These are phyloP conservation scores for Cupressus sempervirens DNA, from an alignment of 75 land plant genomes.

Conservation along the genomic window DNA sequence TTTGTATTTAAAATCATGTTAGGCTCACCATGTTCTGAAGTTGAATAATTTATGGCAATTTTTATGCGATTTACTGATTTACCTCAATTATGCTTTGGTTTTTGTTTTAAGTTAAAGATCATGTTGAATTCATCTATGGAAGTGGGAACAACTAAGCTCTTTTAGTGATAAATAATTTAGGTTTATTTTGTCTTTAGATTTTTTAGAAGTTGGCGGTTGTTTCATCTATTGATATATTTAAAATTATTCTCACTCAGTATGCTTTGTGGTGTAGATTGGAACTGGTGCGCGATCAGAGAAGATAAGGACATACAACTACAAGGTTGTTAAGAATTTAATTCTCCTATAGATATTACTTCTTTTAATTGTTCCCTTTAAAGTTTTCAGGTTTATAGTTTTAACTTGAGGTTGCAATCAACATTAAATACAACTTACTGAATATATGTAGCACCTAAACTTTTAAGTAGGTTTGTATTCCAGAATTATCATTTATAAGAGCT, in stretches of 20 bases:
- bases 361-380: neutral
- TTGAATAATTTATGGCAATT: neutral
- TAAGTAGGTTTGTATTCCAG: neutral
- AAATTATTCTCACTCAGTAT: neutral
- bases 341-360: neutral
- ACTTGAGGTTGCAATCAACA: neutral
- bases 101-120: neutral
- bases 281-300: constrained; percentile 96
- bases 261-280: constrained; percentile 57
- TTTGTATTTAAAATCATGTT: neutral
- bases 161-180: neutral
- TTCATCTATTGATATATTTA: neutral
- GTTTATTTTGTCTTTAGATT: neutral
- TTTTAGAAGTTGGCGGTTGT: neutral
- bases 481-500: neutral
- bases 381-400: neutral
- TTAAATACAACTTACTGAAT: neutral
- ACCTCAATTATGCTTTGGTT: neutral
- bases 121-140: neutral
- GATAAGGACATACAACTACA: constrained; percentile 96
- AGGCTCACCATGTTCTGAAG: neutral
- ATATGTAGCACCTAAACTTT: neutral
- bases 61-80: neutral
- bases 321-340: constrained; percentile 36
- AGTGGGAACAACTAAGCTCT: neutral